A percentile compares a stretch with the other conserved stretches of the same genome.
phyloP scores from a whole-genome alignment of 148 eudicot genomes.

The Drosera capensis region DNA sequence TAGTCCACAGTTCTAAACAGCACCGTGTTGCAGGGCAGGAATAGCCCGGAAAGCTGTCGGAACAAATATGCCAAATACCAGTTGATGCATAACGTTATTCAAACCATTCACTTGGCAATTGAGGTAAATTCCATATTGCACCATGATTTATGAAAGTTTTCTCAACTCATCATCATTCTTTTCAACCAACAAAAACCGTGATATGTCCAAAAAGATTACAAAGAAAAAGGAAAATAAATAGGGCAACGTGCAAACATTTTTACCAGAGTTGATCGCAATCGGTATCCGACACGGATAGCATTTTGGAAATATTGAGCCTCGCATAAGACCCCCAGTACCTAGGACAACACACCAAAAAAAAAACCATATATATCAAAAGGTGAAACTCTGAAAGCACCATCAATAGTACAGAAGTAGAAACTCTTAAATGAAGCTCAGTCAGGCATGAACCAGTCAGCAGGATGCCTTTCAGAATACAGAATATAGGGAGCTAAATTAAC shows the following conservation, averaged over 20 bases:
- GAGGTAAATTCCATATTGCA: no score
- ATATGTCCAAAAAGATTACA: neutral
- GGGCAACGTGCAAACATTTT: constrained; percentile 3
- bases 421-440: neutral
- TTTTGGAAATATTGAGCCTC: constrained; percentile 98
- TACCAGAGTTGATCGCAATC: constrained; percentile 71
- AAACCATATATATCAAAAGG: neutral
- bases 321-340: constrained; percentile 72
- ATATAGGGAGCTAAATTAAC: neutral
- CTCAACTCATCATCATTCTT: neutral
- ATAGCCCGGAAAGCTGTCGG: no score
- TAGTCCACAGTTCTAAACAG: no score
- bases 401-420: no score
- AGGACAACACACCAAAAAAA: constrained; percentile 8
- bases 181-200: neutral
- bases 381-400: no score
- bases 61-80: no score
- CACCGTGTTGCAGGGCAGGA: no score
- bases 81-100: no score
- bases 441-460: no score
- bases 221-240: neutral
- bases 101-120: no score
- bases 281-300: constrained; percentile 95
- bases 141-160: no score
- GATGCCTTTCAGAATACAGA: neutral